phyloP scores from a whole-genome alignment of 257 asterid species.

The Rhazya stricta region DNA sequence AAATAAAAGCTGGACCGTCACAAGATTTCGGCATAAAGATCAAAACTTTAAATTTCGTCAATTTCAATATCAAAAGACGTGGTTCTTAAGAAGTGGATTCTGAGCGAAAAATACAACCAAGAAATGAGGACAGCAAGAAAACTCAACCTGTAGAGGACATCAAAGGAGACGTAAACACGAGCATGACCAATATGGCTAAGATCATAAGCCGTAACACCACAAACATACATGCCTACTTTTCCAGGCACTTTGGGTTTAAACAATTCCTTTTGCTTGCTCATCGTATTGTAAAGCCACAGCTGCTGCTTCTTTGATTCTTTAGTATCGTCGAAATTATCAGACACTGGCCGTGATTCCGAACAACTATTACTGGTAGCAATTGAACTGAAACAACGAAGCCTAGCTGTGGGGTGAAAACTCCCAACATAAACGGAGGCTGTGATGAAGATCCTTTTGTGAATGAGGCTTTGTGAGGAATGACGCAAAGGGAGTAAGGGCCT shows the following conservation, averaged over 20 bases:
- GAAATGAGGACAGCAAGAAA: neutral
- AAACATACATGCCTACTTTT: conserved; percentile 89
- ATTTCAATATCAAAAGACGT: neutral
- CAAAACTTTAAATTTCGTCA: neutral
- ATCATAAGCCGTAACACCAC: conserved; percentile 96
- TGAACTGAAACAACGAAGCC: conserved; percentile 32
- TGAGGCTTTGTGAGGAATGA: conserved; percentile 9
- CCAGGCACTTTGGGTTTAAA: conserved; percentile 68
- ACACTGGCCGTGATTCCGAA: neutral
- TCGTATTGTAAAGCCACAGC: conserved; percentile 78
- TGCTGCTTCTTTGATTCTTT: neutral
- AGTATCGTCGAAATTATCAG: neutral
- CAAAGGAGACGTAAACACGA: conserved; percentile 89
- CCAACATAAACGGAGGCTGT: neutral
- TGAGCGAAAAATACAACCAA: neutral
- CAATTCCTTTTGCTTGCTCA: conserved; percentile 72
- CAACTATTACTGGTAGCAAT: neutral
- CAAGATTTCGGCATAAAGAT: neutral
- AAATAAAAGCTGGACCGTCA: neutral
- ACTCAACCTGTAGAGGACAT: conserved; percentile 68
- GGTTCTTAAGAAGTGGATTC: too few relatives aligned
- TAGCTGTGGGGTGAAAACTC: conserved; percentile 14
- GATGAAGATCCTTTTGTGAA: conserved; percentile 10
- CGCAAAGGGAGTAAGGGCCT: conserved; percentile 38
- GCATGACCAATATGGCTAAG: conserved; percentile 98